Percentiles rank a stretch among this genome's conserved stretches.
These are phyloP conservation scores for Echinosophora koreensis DNA, from an alignment of 306 rosid species.

Conservation along the genomic window DNA sequence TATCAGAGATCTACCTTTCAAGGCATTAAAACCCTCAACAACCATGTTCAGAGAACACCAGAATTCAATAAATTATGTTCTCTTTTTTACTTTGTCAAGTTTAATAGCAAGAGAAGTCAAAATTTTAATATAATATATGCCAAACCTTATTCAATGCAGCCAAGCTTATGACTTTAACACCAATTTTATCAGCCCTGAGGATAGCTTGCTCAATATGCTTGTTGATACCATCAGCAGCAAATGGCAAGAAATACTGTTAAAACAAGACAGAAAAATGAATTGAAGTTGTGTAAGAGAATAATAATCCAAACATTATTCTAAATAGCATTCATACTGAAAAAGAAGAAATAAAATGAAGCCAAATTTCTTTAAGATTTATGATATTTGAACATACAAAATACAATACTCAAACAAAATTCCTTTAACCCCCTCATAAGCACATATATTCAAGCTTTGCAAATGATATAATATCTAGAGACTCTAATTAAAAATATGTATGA, in stretches of 20 bases:
- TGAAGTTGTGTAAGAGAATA: background rate
- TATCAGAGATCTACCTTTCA: constrained; percentile 5
- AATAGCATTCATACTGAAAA: background rate
- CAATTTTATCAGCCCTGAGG: constrained; percentile 80
- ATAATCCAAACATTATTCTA: background rate
- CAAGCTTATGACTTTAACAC: constrained; percentile 87
- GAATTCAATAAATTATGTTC: constrained; percentile 13
- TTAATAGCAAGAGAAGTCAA: background rate
- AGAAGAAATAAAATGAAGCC: background rate
- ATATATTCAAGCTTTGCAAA: no score
- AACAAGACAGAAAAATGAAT: background rate
- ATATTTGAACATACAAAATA: no score
- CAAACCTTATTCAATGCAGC: constrained; percentile 93
- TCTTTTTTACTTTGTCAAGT: background rate
- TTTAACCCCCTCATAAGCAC: no score
- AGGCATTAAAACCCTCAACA: constrained; percentile 43
- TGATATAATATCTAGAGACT: no score
- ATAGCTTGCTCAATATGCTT: constrained; percentile 84
- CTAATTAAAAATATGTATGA: no score
- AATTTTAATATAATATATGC: constrained; percentile 5
- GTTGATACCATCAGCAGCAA: constrained; percentile 80
- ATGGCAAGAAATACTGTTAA: constrained; percentile 85
- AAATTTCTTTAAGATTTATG: background rate
- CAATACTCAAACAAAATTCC: no score
- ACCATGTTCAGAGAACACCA: constrained; percentile 43